Evolutionary conservation across 2,329 filamentous ascomycete genomes (phyloP).

Genomic region (Ilyonectria destructans): DNA sequence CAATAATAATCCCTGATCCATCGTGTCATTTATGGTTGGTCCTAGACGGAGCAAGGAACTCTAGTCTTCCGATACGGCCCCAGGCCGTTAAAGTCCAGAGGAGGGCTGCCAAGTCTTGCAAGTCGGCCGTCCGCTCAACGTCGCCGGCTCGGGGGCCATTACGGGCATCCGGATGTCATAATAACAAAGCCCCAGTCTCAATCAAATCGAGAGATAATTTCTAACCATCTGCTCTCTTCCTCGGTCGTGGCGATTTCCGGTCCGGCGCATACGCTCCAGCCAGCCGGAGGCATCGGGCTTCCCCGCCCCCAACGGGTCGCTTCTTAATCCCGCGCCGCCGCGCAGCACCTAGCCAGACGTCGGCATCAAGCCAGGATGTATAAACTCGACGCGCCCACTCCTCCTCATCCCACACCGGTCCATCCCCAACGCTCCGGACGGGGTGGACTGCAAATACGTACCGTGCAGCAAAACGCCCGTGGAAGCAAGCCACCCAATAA

Average conservation of each 20-base stretch:
- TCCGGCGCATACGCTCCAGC: constrained; percentile 32
- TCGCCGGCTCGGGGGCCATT: background rate
- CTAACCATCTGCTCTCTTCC: background rate
- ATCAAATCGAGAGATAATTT: background rate
- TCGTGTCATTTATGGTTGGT: constrained; percentile 4
- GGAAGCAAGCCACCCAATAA: background rate
- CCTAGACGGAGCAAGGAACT: background rate
- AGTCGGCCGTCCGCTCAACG: background rate
- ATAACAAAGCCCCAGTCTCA: background rate
- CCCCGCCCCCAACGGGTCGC: constrained; percentile 31
- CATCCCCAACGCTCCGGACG: background rate
- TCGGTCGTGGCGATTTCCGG: constrained; percentile 29
- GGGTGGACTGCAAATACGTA: background rate
- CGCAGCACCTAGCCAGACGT: background rate
- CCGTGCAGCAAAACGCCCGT: background rate
- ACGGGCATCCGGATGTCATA: background rate
- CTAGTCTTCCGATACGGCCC: background rate
- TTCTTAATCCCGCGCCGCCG: constrained; percentile 1
- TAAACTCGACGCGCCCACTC: background rate
- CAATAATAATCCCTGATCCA: no score
- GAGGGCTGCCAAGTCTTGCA: background rate
- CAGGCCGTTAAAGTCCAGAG: background rate
- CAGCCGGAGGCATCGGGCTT: constrained; percentile 40
- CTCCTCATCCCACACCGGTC: background rate
- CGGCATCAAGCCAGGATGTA: background rate